phyloP scores from a whole-genome alignment of 2,329 filamentous ascomycete genomes.

The Zasmidium angulare region DNA sequence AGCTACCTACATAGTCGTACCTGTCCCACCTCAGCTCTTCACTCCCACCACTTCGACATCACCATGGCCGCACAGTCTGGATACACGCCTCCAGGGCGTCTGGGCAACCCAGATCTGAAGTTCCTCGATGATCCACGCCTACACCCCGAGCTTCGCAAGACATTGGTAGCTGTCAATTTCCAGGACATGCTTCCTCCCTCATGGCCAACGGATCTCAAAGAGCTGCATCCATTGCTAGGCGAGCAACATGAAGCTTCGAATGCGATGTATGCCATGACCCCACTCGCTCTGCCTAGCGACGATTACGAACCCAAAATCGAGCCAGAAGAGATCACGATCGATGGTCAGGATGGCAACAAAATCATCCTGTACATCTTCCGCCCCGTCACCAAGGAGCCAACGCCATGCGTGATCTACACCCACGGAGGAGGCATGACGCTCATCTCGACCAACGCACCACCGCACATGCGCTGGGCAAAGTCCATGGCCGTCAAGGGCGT shows the following conservation, averaged over 20 bases:
- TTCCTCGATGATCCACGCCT: not conserved
- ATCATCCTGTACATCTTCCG: conserved; percentile 18
- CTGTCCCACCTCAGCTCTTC: too few species aligned
- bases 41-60: not conserved
- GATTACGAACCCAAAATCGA: not conserved
- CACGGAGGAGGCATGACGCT: conserved; percentile 31
- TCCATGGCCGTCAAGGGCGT: conserved; percentile 24
- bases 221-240: not conserved
- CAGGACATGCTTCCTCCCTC: not conserved
- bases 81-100: not conserved
- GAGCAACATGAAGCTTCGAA: not conserved
- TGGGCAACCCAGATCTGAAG: not conserved
- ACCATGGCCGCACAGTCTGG: not conserved
- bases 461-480: conserved; percentile 22
- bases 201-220: not conserved
- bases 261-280: not conserved
- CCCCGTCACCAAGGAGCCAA: not conserved
- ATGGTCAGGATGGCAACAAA: conserved; percentile 17
- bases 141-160: not conserved
- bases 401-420: conserved; percentile 28
- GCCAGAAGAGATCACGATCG: not conserved
- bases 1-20: too few species aligned
- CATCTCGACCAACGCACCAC: conserved; percentile 11
- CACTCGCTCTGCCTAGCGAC: not conserved
- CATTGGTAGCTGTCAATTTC: not conserved